Conservation (phyloP, 2,329 filamentous ascomycete genomes). For the Hypoxylon sp. region DNA sequence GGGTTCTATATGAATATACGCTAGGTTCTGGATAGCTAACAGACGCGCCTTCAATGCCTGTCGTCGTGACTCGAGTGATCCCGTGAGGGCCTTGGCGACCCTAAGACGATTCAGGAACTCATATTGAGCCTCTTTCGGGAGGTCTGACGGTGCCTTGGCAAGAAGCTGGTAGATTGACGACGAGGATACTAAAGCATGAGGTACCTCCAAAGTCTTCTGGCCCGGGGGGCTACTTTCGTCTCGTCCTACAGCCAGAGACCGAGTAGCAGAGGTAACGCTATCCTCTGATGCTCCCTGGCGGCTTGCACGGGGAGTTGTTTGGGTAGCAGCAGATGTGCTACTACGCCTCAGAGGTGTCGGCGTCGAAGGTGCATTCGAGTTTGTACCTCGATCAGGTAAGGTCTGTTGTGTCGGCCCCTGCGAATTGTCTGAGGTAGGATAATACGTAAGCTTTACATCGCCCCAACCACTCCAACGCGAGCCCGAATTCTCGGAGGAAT, state of each 20-base stretch:
- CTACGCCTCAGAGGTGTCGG: conserved; percentile 83
- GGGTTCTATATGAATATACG: conserved; percentile 87
- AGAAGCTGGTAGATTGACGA: conserved; percentile 71
- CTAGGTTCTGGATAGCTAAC: conserved; percentile 89
- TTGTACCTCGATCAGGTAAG: conserved; percentile 52
- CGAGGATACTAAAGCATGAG: conserved; percentile 68
- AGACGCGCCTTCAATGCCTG: conserved; percentile 85
- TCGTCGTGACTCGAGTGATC: conserved; percentile 76
- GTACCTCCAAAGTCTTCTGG: conserved; percentile 75
- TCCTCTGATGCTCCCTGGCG: conserved; percentile 63
- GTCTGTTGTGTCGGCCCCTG: conserved; percentile 49
- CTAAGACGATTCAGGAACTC: conserved; percentile 88
- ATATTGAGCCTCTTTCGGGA: conserved; percentile 82
- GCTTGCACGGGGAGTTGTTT: conserved; percentile 55
- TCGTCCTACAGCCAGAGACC: conserved; percentile 59
- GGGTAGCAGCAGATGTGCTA: conserved; percentile 67
- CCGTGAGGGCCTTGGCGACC: conserved; percentile 83
- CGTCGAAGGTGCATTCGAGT: conserved; percentile 72
- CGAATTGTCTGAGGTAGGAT: conserved; percentile 64
- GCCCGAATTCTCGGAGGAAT: conserved; percentile 56
- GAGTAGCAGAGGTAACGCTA: conserved; percentile 59
- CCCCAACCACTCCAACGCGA: conserved; percentile 82
- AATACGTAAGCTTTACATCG: conserved; percentile 85
- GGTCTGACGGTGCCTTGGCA: conserved; percentile 69
- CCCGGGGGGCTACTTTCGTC: conserved; percentile 62